These are phyloP conservation scores for Cladosporium cucumerinum DNA, from an alignment of 2,329 filamentous ascomycete genomes.

Conservation along the genomic window DNA sequence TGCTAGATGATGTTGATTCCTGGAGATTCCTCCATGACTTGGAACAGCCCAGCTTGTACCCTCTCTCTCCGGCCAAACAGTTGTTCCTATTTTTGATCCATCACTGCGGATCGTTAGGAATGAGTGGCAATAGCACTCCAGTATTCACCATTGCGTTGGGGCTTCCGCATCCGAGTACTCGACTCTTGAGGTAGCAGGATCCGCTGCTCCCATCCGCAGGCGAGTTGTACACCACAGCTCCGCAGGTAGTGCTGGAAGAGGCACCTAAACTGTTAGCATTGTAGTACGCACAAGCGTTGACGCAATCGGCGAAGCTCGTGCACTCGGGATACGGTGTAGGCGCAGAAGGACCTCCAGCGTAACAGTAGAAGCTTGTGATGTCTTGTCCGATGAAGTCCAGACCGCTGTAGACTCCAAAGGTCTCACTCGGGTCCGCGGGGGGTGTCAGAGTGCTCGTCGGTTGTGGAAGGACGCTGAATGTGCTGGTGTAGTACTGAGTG, in stretches of 20 bases:
- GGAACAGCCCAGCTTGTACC: background rate
- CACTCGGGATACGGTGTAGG: slow-evolving; percentile 5
- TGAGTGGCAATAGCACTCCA: slow-evolving; percentile 5
- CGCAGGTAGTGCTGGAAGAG: background rate
- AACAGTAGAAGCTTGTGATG: slow-evolving; percentile 12
- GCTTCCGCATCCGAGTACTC: slow-evolving; percentile 1
- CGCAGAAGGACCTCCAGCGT: background rate
- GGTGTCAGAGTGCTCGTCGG: background rate
- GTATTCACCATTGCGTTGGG: background rate
- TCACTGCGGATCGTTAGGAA: slow-evolving; percentile 11
- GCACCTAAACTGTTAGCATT: background rate
- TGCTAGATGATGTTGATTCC: background rate
- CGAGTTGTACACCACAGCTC: slow-evolving; percentile 12
- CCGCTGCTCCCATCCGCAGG: slow-evolving; percentile 7
- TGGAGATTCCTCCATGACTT: background rate
- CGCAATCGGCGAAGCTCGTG: slow-evolving; percentile 10
- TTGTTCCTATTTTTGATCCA: background rate
- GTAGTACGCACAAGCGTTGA: slow-evolving; percentile 14
- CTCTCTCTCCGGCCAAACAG: background rate
- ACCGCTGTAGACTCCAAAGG: slow-evolving; percentile 5
- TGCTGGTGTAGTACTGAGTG: slow-evolving; percentile 14
- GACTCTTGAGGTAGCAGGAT: slow-evolving; percentile 7
- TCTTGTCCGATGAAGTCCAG: slow-evolving; percentile 13
- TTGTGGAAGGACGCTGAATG: slow-evolving; percentile 12
- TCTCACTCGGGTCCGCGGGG: background rate